Evolutionary conservation across 176 grass and related monocot genomes (phyloP), one percentile per base, ranked within the genome.

Genomic region (Cenchrus fungigraminus): DNA sequence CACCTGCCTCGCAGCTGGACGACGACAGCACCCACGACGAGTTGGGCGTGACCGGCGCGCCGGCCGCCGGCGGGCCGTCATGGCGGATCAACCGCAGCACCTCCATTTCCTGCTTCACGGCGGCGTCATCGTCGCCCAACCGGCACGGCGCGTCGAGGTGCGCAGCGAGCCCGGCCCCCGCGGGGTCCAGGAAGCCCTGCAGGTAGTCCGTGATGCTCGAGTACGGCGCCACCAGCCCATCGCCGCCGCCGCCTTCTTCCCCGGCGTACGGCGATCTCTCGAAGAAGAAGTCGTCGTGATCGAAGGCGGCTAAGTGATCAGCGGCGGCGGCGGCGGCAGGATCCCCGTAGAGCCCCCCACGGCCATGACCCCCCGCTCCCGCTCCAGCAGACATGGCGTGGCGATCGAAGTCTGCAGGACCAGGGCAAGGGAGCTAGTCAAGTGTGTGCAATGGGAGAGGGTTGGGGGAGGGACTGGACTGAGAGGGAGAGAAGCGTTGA

Each of bases 21-120:
- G 81, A 85, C 14, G 73, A 86, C 40, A 81, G 59, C 72, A 52
- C 79, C 49, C 83, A 84, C 31, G 90, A 84, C n/a, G 87, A 92
- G 77, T 82, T 90, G 4, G 87, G 76, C 75, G 49, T 79, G 66
- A 57, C 17, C 15, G 67, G 46, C 57, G 82, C 29, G 16, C 42
- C 19, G 31, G 20, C 37, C 7, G n/a, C 50, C 70, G 11, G 10
- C 70, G 11, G 10, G 7, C 12, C 78, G 28, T 28, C 68, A 72
- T n/a, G 14, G 13, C 31, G 34, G 55, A 58, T 31, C 55, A 65
- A 1, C 13, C 47, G 22, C 47, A 50, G 7, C 47, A 6, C 82
- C 58, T 28, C 1, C 63, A 37, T 20, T 68, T 65, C 66, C 20
- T 65, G 81, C 67, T 88, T 83, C 14, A 64, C 66, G 6, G 25